Evolutionary conservation across 2,329 filamentous ascomycete genomes (phyloP).

Genomic region (Byssoonygena ceratinophila): DNA sequence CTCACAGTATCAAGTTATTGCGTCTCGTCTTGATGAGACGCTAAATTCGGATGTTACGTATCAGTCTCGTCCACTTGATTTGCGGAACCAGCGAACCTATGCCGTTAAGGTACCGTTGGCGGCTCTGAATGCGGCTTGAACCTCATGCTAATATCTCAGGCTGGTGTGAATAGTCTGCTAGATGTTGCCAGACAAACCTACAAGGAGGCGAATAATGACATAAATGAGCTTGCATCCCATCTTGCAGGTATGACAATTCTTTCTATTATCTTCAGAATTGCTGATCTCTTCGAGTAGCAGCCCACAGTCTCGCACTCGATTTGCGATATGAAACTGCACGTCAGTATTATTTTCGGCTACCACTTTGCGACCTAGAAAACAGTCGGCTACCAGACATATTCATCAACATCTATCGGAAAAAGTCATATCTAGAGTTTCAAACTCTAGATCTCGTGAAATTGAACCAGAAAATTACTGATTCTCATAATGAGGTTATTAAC

Average conservation of each 20-base stretch:
- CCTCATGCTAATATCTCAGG: constrained; percentile 35
- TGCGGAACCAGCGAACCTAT: constrained; percentile 82
- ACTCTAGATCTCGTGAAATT: constrained; percentile 75
- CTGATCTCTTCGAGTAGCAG: constrained; percentile 32
- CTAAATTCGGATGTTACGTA: constrained; percentile 76
- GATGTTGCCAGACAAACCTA: constrained; percentile 83
- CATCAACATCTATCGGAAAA: constrained; percentile 65
- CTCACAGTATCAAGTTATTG: constrained; percentile 50
- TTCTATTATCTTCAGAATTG: neutral
- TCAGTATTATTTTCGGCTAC: constrained; percentile 67
- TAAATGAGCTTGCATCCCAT: constrained; percentile 57
- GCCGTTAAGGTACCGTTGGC: constrained; percentile 56
- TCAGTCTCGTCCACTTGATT: constrained; percentile 66
- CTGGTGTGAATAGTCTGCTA: constrained; percentile 71
- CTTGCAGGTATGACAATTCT: constrained; percentile 46
- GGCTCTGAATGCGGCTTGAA: neutral
- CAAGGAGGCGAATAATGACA: constrained; percentile 74
- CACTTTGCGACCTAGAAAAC: constrained; percentile 51
- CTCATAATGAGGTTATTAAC: constrained; percentile 70
- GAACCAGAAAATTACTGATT: constrained; percentile 65
- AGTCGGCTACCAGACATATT: constrained; percentile 54
- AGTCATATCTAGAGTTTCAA: constrained; percentile 72
- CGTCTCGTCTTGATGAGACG: constrained; percentile 53
- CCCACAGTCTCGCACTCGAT: constrained; percentile 50
- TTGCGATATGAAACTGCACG: constrained; percentile 67